These are phyloP conservation scores for Raffaelea ambrosiae DNA, from an alignment of 2,329 filamentous ascomycete genomes.

Conservation along the genomic window DNA sequence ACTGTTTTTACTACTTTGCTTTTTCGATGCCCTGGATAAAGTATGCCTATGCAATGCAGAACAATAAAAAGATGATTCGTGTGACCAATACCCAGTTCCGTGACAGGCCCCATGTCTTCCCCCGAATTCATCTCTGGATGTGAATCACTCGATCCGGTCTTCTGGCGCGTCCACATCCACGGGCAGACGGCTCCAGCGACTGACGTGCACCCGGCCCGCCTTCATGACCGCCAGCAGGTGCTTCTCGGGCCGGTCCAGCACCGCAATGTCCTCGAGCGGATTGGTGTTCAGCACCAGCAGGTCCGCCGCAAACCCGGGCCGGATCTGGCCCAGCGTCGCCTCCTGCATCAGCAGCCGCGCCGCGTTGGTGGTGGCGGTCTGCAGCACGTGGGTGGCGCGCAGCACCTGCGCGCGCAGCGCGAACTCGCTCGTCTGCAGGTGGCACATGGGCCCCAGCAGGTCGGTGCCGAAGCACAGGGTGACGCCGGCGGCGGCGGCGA, in stretches of 20 bases:
- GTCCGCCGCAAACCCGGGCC: slow-evolving; percentile 39
- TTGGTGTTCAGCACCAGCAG: slow-evolving; percentile 39
- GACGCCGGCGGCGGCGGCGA: slow-evolving; percentile 39
- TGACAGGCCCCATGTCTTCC: too few species aligned
- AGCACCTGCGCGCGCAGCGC: slow-evolving; percentile 32
- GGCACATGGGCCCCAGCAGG: slow-evolving; percentile 39
- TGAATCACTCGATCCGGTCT: not conserved
- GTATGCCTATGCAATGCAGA: too few species aligned
- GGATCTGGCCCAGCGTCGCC: slow-evolving; percentile 36
- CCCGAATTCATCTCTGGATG: not conserved
- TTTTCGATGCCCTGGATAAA: not conserved
- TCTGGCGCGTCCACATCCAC: not conserved
- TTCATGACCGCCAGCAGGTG: slow-evolving; percentile 40
- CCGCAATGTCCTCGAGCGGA: slow-evolving; percentile 42
- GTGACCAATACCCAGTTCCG: too few species aligned
- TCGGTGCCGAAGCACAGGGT: slow-evolving; percentile 47
- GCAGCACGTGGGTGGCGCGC: slow-evolving; percentile 32
- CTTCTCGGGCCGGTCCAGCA: slow-evolving; percentile 36
- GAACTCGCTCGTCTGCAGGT: slow-evolving; percentile 42
- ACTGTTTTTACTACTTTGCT: not conserved
- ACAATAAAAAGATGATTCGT: too few species aligned
- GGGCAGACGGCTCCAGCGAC: slow-evolving; percentile 5
- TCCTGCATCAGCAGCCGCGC: slow-evolving; percentile 35
- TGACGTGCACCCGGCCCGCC: slow-evolving; percentile 34
- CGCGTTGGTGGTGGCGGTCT: slow-evolving; percentile 41